Evolutionary conservation across 2,329 filamentous ascomycete genomes (phyloP), one percentile per base, ranked within the genome.

Genomic region (Colletotrichum tamarilloi): DNA sequence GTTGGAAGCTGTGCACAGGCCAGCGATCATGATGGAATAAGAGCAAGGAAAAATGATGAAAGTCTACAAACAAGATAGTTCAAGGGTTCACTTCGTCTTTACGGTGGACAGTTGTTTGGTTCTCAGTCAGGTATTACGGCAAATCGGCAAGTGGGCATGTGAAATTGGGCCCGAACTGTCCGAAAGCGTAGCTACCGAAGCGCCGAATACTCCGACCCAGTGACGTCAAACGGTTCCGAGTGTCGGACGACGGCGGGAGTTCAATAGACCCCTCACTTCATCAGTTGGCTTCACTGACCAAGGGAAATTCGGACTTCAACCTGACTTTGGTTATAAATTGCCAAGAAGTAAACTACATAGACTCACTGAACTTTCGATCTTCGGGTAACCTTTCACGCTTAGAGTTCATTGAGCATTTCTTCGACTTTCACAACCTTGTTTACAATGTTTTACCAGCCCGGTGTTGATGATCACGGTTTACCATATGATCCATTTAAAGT

Each of bases 401-500:
- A 22, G 4, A 49, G 7, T 35, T 11, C 32, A 12, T 5, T 35
- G 11, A 35, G 11, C 11, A 35, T 22, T n/a, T 1, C 8, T 22
- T 49, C 19, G 19, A 22, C 7, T 1, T 11, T 49, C 42, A 49
- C 42, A 9, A 11, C 7, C 19, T n/a, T 11, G 8, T 11, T 24
- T 57, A 22, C 35, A 32, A 68, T 68, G 65, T 68, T 49, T 26
- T 68, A 68, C 57, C 32, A 68, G 2, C 65, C 65, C 11, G 57
- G 65, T 14, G 57, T 62, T 9, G 52, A 55, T 30, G 65, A 46
- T 16, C 65, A 68, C 4, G 57, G 65, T 1, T 56, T 68, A 16
- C 65, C 65, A 11, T 38, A 55, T n/a, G 65, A 68, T 16, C 65
- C 65, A 12, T 68, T 68, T 30, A 68, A 68, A 38, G 65, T 68